Conservation (phyloP, 768 basidiomycete genomes). For the Boletellus ananas region DNA sequence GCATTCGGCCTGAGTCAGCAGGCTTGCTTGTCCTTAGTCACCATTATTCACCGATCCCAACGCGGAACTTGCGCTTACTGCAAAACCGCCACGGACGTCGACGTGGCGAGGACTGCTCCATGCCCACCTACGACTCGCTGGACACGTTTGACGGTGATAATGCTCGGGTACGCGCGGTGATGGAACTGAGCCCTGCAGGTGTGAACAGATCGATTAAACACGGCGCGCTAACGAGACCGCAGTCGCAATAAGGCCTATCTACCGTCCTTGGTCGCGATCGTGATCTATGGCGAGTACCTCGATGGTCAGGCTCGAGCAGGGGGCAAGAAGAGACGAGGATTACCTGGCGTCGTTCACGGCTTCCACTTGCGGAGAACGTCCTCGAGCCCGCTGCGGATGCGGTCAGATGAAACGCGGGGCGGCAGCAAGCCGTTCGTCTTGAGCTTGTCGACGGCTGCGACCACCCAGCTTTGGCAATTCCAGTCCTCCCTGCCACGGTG, state of each 20-base stretch:
- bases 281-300: no score
- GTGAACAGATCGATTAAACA: conserved; percentile 1
- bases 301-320: conserved; percentile 4
- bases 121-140: no score
- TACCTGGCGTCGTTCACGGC: conserved; percentile 5
- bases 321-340: background rate
- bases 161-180: background rate
- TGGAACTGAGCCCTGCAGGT: background rate
- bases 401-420: conserved; percentile 15
- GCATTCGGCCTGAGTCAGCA: background rate
- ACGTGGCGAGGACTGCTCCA: no score
- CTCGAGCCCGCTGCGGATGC: conserved; percentile 22
- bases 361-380: conserved; percentile 24
- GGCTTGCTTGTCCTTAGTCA: background rate
- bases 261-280: background rate
- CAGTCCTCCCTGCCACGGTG: conserved; percentile 29
- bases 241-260: background rate
- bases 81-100: no score
- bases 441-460: conserved; percentile 23
- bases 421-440: conserved; percentile 15
- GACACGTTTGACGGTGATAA: background rate
- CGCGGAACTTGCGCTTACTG: no score
- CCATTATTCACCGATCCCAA: no score
- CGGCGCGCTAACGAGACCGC: background rate
- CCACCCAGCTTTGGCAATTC: conserved; percentile 32